Evolutionary conservation across 2,329 filamentous ascomycete genomes (phyloP), one percentile per base, ranked within the genome.

Genomic region (Penicillium digitatum): DNA sequence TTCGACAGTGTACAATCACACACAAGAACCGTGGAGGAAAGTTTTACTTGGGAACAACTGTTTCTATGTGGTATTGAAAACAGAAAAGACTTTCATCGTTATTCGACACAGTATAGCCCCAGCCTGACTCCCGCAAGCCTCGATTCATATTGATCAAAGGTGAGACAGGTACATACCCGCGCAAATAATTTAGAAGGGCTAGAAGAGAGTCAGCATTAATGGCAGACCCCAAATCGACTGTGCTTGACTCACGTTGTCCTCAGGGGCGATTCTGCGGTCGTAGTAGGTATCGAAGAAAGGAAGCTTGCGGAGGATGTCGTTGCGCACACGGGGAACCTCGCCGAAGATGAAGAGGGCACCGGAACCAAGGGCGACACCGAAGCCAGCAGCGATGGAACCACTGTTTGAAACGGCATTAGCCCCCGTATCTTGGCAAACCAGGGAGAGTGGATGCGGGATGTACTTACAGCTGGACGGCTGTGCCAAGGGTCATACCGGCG

Each of bases 271-370:
- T 70, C 82, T 79, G 59, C 78, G 74, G 66, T 80, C 73, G 69
- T 80, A 86, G 73, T 82, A 83, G 52, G 72, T 69, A 59, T 81
- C 80, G 48, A 86, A 73, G 62, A 85, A 70, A 7, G 84, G 84
- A 26, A 86, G 66, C 74, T 84, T 81, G 72, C 80, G 77, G 69
- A 85, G 76, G 62, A 87, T 83, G 68, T 87, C 84, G 64, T 81
- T 78, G 68, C 82, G 77, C 43, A 87, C 82, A 66, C 78, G 80
- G 56, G 84, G 84, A 26, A 87, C 78, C 64, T 85, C 83, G 64
- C 82, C 81, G 74, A 86, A 82, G 78, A 87, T 84, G 76, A 83
- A 86, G 63, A 87, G 69, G 35, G 81, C 82, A 72, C 83, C 82
- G 68, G 82, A 74, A 60, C 81, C 83, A 39, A 80, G 78, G 44